Base-by-base conservation (phyloP, 352 stramenopile species). In the Globisporangium echinulatum region DNA sequence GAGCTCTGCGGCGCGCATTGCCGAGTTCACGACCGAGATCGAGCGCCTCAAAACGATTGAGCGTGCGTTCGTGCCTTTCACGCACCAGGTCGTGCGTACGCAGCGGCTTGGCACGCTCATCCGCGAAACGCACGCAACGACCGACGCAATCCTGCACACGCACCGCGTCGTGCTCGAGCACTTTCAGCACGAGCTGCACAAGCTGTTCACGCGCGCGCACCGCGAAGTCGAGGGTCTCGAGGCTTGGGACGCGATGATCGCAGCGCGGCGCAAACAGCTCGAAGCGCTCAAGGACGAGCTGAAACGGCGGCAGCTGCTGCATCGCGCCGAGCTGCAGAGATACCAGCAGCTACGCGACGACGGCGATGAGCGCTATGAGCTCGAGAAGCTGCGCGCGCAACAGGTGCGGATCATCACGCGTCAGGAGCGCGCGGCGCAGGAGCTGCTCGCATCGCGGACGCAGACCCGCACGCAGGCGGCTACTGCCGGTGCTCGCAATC, bases 31-130 rank as follows among this genome's bases (percentile, higher is more conserved):
- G 9, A 63, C 69, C 0, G 84, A 94, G 56, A 82, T 94, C 15
- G 60, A 71, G 5, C 76, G 84, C 0, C 64, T 94, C 14, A 74
- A 66, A 0, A 57, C 68, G 2, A 81, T 94, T 15, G 79, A 92
- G 61, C 81, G 79, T 56, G 78, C 79, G 4, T 88, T 92, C 44
- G 78, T 92, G 33, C 78, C 84, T 3, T 94, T 92, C 62, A 90
- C 63, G 0, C 84, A 92, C 52, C 78, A 90, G 25, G 71, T 92
- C 36, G 69, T 94, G 36, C 69, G 70, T 11, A 61, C 77, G 13
- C 53, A 78, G 40, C 68, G 76, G 8, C 64, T 91, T 9, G 64
- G 68, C 2, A 68, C 56, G 2, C 54, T 86, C 3, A 63, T 88
- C 10, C 49, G 67, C 7, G 63, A 83, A 39, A 78, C 74, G 0